A percentile compares a stretch with the other conserved stretches of the same genome.
These are phyloP conservation scores for Acidomyces sp. DNA, from an alignment of 495 filamentous ascomycete genomes.

Conservation along the genomic window DNA sequence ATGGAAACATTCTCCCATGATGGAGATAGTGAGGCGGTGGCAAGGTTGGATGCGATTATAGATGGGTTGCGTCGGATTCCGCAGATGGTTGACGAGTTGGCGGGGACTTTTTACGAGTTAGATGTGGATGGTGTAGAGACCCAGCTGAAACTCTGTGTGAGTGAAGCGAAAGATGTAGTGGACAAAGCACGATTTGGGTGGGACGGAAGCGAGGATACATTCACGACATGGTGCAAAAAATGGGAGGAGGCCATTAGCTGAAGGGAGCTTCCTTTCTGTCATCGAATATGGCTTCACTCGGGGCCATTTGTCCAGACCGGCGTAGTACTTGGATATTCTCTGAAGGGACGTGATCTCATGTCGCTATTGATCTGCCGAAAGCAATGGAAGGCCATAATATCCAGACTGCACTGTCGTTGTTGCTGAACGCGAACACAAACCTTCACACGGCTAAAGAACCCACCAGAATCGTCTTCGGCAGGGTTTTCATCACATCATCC, in stretches of 20 bases:
- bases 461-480: too few relatives aligned
- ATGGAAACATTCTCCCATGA: constrained; percentile 36
- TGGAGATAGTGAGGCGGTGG: background rate
- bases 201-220: constrained; percentile 26
- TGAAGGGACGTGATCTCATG: too few relatives aligned
- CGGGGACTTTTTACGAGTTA: constrained; percentile 38
- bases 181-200: constrained; percentile 19
- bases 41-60: constrained; percentile 30
- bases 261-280: too few relatives aligned
- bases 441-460: too few relatives aligned
- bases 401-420: too few relatives aligned
- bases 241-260: constrained; percentile 19
- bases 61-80: constrained; percentile 31
- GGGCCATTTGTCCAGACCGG: too few relatives aligned
- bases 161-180: constrained; percentile 20
- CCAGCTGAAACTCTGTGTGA: constrained; percentile 19
- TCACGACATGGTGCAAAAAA: constrained; percentile 28
- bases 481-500: too few relatives aligned
- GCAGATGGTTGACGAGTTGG: constrained; percentile 36
- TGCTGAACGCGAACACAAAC: too few relatives aligned
- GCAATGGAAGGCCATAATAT: too few relatives aligned
- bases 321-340: too few relatives aligned
- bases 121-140: constrained; percentile 28
- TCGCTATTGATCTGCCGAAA: too few relatives aligned
- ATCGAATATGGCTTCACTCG: too few relatives aligned